phyloP scores from a whole-genome alignment of 2,329 filamentous ascomycete species.

The Coniochaeta sp. region DNA sequence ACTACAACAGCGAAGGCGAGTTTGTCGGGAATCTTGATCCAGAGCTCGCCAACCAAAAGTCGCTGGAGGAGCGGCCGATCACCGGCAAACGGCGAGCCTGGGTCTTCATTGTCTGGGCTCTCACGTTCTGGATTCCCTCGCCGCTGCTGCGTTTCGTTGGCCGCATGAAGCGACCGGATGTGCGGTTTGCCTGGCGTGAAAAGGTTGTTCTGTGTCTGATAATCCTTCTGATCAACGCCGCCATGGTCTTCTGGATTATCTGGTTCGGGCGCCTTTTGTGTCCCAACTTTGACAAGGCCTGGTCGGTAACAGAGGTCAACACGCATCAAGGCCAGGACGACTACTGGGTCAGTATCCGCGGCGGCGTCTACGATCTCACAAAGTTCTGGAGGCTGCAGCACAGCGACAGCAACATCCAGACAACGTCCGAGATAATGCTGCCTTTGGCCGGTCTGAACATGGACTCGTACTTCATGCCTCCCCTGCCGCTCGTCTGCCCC shows the following conservation, averaged over 20 bases:
- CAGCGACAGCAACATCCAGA: constrained; percentile 62
- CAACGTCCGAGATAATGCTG: constrained; percentile 59
- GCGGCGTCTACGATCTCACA: constrained; percentile 84
- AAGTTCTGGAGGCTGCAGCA: constrained; percentile 84
- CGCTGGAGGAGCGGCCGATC: constrained; percentile 63
- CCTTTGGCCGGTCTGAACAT: constrained; percentile 72
- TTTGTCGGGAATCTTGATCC: constrained; percentile 66
- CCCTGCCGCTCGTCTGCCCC: constrained; percentile 66
- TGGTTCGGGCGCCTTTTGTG: constrained; percentile 79
- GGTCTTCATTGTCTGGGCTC: constrained; percentile 74
- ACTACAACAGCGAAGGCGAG: constrained; percentile 65
- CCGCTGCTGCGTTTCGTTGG: constrained; percentile 73
- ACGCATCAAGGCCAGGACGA: constrained; percentile 66
- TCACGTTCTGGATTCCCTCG: constrained; percentile 95
- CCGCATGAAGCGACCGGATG: constrained; percentile 94
- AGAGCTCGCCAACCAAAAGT: constrained; percentile 69
- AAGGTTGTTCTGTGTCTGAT: constrained; percentile 78
- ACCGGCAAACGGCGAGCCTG: constrained; percentile 63
- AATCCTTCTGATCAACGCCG: constrained; percentile 73
- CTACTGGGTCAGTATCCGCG: constrained; percentile 82
- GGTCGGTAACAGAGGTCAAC: constrained; percentile 63
- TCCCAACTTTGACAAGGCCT: constrained; percentile 86
- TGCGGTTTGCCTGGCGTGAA: constrained; percentile 95
- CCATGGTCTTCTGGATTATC: constrained; percentile 88
- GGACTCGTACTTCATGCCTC: constrained; percentile 79